These are phyloP conservation scores for Diaporthe helianthi DNA, from an alignment of 2,329 filamentous ascomycete species.

Conservation along the genomic window DNA sequence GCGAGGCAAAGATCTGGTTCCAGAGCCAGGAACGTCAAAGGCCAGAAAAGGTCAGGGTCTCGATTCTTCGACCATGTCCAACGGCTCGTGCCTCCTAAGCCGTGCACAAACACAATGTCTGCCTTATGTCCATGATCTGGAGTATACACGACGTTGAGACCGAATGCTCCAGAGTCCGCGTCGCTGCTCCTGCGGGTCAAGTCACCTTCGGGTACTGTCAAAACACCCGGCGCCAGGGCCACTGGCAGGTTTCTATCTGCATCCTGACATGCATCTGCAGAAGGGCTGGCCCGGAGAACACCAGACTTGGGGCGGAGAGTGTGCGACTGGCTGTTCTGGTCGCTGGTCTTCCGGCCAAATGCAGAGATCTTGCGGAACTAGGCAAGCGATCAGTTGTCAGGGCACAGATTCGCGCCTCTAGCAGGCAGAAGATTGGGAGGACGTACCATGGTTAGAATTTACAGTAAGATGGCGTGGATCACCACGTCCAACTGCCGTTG, in stretches of 20 bases:
- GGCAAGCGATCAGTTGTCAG: not conserved
- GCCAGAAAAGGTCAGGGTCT: not conserved
- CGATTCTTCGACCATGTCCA: not conserved
- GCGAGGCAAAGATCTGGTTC: not conserved
- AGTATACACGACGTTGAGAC: not conserved
- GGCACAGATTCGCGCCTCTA: not conserved
- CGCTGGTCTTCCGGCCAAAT: not conserved
- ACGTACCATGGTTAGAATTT: not conserved
- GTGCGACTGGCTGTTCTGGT: not conserved
- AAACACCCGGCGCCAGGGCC: not conserved
- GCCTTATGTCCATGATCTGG: not conserved
- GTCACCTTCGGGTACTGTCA: not conserved
- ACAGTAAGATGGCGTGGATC: not conserved
- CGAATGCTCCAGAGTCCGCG: not conserved
- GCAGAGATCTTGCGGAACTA: not conserved
- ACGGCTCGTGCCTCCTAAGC: not conserved
- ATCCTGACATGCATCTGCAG: not conserved
- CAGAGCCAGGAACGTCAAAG: not conserved
- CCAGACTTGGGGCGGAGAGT: not conserved
- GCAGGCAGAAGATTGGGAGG: not conserved
- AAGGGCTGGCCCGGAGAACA: not conserved
- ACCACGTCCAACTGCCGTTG: too few relatives aligned
- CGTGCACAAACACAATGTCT: conserved; percentile 17
- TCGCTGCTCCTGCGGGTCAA: not conserved
- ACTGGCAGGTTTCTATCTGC: not conserved